Base-by-base conservation (phyloP, 2,329 filamentous ascomycete species). In the Monilinia aucupariae region DNA sequence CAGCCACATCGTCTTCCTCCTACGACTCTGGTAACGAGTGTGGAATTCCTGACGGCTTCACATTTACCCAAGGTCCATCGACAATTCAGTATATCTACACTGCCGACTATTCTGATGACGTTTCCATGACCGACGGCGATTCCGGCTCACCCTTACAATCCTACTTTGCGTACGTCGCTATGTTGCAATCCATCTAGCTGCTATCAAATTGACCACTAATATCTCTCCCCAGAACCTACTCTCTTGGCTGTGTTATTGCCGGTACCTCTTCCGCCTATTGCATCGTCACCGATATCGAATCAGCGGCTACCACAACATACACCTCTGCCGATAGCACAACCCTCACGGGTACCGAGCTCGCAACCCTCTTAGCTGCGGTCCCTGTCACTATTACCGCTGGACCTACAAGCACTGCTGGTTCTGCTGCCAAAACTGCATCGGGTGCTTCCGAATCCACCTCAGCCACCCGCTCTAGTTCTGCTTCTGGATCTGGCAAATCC, bases 1-100 rank as follows among this genome's bases (percentile, higher is more conserved):
- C 69, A 12, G 68, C 68, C 13, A 69, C 68, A 10, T 67, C 69
- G 49, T 55, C 68, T 4, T 51, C 61, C 17, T 68, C 64, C 53
- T 30, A 10, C 13, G 45, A 58, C 6, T 20, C 10, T 8, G 53
- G 43, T 8, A n/a, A 48, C 7, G 60, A 63, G 8, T 71, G 70
- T 32, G 64, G 50, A 37, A 1, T 71, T 39, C 69, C 70, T 4
- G 9, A 64, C 5, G 62, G 56, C 25, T 69, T 72, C 32, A 65
- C 61, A 4, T 66, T 69, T 43, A 71, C 70, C 0, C 66, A 71
- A 64, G 69, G 69, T 22, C 68, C 68, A 20, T 69, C 68, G 4
- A 71, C 69, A 9, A 43, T 69, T 0, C 58, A 53, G n/a, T 68
- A 65, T 50, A 43, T 30, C 25, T 68, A 66, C 51, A 50, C 34